Conservation (phyloP, 1,284 basidiomycete genomes). For the Anthracocystis panici-leucophaei region DNA sequence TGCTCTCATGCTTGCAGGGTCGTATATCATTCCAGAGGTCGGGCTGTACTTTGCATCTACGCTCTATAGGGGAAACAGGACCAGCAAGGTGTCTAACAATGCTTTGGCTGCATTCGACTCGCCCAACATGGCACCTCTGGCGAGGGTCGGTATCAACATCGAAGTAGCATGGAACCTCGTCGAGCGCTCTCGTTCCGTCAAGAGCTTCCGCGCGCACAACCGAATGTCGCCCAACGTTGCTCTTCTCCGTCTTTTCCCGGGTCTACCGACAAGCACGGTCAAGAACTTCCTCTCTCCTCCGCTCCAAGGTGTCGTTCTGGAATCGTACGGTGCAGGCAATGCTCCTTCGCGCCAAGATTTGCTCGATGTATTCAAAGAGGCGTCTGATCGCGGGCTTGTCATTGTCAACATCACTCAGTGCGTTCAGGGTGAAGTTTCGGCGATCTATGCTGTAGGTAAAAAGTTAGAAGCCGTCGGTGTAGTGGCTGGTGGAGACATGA, state of each 20-base stretch:
- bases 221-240: constrained; percentile 60
- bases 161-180: constrained; percentile 64
- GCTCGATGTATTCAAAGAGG: constrained; percentile 77
- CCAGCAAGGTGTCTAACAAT: constrained; percentile 82
- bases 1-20: constrained; percentile 86
- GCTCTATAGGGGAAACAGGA: constrained; percentile 84
- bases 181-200: constrained; percentile 80
- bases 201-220: constrained; percentile 84
- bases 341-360: constrained; percentile 70
- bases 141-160: constrained; percentile 88
- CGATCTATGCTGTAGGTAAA: constrained; percentile 81
- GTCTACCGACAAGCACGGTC: constrained; percentile 73
- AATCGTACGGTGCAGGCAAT: constrained; percentile 87
- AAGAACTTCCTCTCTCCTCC: constrained; percentile 60
- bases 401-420: constrained; percentile 93
- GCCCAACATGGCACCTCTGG: constrained; percentile 85
- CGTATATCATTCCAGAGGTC: constrained; percentile 84
- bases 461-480: constrained; percentile 73
- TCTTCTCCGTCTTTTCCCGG: constrained; percentile 80
- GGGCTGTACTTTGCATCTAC: constrained; percentile 89
- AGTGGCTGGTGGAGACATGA: constrained; percentile 78
- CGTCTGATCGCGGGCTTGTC: constrained; percentile 83
- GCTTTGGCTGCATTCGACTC: constrained; percentile 87
- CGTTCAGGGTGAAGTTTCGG: constrained; percentile 73
- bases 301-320: constrained; percentile 77